Evolutionary conservation across 139 green algal species (phyloP).

Genomic region (Chlamydomonas eustigma): DNA sequence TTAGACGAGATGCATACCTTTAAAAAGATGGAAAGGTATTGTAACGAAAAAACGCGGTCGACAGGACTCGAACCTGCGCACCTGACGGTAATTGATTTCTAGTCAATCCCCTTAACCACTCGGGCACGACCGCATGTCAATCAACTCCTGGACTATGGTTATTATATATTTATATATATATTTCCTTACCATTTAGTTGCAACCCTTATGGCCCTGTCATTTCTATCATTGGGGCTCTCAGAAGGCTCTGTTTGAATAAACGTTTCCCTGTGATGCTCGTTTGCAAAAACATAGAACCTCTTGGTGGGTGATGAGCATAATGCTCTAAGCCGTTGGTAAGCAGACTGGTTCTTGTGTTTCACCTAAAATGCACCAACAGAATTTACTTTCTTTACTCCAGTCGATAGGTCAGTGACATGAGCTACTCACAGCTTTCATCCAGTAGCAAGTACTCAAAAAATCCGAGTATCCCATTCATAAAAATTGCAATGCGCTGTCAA

Average conservation of each 20-base stretch:
- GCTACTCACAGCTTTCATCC: too few relatives aligned
- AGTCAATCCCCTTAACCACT: conserved; percentile 1
- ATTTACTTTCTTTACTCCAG: neutral
- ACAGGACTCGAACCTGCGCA: conserved; percentile 3
- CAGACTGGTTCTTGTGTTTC: conserved; percentile 64
- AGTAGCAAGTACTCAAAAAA: too few relatives aligned
- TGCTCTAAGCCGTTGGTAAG: conserved; percentile 74
- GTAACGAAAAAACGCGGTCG: neutral
- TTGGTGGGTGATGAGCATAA: conserved; percentile 48
- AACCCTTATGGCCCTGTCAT: conserved; percentile 94
- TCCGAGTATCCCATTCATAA: too few relatives aligned
- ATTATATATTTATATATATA: neutral
- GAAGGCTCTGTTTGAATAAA: conserved; percentile 46
- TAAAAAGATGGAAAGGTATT: neutral
- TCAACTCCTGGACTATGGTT: neutral
- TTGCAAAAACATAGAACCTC: conserved; percentile 94
- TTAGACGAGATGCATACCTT: conserved; percentile 13
- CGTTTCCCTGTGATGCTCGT: conserved; percentile 81
- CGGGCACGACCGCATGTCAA: neutral
- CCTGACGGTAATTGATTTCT: conserved; percentile 2
- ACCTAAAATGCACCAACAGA: conserved; percentile 44
- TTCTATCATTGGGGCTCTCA: conserved; percentile 94
- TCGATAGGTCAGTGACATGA: too few relatives aligned
- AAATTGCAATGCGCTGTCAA: too few relatives aligned
- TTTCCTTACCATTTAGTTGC: conserved; percentile 62